Base-by-base conservation (phyloP, 192 early-diverging fungal genomes). In the Thamnidium elegans region DNA sequence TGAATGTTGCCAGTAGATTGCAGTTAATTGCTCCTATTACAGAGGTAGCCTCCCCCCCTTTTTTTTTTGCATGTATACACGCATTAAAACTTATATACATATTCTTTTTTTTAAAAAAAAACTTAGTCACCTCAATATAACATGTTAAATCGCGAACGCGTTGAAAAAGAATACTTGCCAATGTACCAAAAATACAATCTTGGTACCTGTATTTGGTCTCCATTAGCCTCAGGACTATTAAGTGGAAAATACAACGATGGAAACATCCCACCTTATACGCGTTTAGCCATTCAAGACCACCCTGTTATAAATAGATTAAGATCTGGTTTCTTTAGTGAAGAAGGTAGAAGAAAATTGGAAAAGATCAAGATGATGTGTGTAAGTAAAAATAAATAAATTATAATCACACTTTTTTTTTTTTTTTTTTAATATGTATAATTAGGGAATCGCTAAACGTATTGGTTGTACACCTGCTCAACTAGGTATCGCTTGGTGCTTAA, bases 111-210 rank as follows among this genome's bases (percentile, higher is more conserved):
- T 17, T 34, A 21, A 31, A 30, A 45, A 34, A 26, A 26, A 26
- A 9, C 45, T 3, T 80, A 89, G 69, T 86, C 92, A 73, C 85
- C 88, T 34, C 91, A 94, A 68, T 94, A 94, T 77, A 93, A 93
- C 73, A 88, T 92, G 86, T 81, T 93, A 58, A 81, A 90, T 59
- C 86, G 92, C 11, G 91, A 93, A 50, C 80, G 87, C 19, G 77
- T 93, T 39, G 90, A 87, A 65, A 75, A 78, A 44, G 88, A 92
- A 72, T 93, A 93, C 71, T 58, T 70, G 0, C 86, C 89, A 17
- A 59, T 94, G 48, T 91, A 81, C 81, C 74, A 81, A 50, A 85
- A 84, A 67, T 81, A 78, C 62, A 81, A 82, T 1, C 73, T 92
- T 44, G 92, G 92, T 0, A 79, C 86, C 5, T 87, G 87, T 19